Evolutionary conservation across 176 grass and related monocot genomes (phyloP).

Genomic region (Melocanna baccifera): DNA sequence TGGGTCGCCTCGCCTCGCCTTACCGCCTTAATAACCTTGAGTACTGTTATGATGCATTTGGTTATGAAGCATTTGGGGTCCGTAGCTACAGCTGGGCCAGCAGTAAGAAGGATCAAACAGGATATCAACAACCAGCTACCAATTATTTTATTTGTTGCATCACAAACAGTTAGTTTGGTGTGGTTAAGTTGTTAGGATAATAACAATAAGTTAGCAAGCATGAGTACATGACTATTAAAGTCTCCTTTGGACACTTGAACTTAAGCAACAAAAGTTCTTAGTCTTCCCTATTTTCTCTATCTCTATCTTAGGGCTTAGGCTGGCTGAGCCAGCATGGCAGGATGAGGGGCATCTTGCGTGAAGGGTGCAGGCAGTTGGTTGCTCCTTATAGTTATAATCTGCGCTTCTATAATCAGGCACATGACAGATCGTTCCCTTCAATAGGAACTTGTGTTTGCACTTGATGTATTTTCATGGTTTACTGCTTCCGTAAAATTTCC

Average conservation of each 20-base stretch:
- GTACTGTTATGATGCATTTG: neutral
- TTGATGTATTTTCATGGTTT: neutral
- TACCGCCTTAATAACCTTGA: no score
- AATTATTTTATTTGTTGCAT: neutral
- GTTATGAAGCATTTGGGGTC: neutral
- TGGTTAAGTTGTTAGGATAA: neutral
- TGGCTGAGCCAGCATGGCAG: neutral
- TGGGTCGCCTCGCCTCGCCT: no score
- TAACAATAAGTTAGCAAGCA: neutral
- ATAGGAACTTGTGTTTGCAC: neutral
- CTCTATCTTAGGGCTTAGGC: neutral
- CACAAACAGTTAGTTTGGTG: neutral
- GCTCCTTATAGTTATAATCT: constrained; percentile 6
- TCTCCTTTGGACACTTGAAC: neutral
- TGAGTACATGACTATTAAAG: neutral
- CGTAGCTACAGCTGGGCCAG: neutral
- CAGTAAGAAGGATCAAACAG: neutral
- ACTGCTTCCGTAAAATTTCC: neutral
- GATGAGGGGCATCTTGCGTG: neutral
- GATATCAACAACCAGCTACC: neutral
- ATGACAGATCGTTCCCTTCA: neutral
- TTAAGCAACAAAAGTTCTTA: neutral
- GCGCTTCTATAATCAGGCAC: neutral
- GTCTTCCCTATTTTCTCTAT: neutral
- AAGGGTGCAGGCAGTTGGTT: neutral